Percentiles rank a stretch among this genome's conserved stretches.
Evolutionary conservation across 306 rosid genomes (phyloP).

Genomic region (Parietaria judaica): DNA sequence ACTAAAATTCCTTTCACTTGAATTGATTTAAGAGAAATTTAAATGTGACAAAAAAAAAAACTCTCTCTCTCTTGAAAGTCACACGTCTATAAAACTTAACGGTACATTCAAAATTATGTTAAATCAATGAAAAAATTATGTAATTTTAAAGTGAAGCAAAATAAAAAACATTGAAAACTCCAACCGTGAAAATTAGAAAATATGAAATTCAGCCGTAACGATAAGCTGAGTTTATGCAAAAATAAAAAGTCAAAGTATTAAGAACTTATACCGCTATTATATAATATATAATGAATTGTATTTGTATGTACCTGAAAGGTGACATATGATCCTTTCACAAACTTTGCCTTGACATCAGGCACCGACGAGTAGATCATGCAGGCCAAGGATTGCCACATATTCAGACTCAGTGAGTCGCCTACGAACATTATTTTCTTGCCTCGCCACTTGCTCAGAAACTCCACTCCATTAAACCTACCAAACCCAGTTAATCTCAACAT

Average conservation of each 20-base stretch:
- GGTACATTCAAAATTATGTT: too few relatives aligned
- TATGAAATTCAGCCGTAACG: too few relatives aligned
- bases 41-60: too few relatives aligned
- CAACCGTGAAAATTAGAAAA: too few relatives aligned
- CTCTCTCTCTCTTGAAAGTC: too few relatives aligned
- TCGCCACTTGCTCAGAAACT: conserved; percentile 53
- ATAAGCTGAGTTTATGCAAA: neutral
- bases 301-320: conserved; percentile 61
- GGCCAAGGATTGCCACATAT: conserved; percentile 90
- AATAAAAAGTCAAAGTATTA: neutral
- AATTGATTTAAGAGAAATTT: too few relatives aligned
- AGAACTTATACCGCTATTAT: neutral
- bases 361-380: conserved; percentile 92
- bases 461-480: conserved; percentile 62
- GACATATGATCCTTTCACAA: conserved; percentile 42
- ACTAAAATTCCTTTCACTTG: too few relatives aligned
- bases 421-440: conserved; percentile 98
- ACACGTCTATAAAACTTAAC: too few relatives aligned
- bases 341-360: conserved; percentile 47
- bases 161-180: too few relatives aligned
- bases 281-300: too few relatives aligned
- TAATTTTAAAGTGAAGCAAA: too few relatives aligned
- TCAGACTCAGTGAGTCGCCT: conserved; percentile 94
- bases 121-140: too few relatives aligned
- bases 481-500: neutral